Base-by-base conservation (phyloP, 495 filamentous ascomycete species). In the Chaetomium tenue region DNA sequence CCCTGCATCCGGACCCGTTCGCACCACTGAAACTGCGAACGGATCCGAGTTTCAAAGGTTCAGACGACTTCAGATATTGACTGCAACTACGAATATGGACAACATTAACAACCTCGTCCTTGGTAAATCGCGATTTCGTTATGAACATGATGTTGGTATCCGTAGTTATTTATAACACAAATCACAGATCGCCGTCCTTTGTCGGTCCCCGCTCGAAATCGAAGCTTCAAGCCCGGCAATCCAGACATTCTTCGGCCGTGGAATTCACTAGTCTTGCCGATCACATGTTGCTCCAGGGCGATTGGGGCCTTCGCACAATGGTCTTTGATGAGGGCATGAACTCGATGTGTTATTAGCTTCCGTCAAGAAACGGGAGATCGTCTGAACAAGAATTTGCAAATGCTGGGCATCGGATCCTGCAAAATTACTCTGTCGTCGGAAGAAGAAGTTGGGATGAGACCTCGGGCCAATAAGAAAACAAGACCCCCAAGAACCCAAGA, bases 191-290 rank as follows among this genome's bases (percentile, higher is more conserved):
- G 28, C 4, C 37, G n/a, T 5, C 15, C 3, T 18, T 33, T 15
- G 25, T 13, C 57, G 12, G 28, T 60, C 58, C 20, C 58, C 58
- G 37, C 58, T 39, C 58, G 23, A 46, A 39, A 51, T 60, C 58
- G 33, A 60, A 60, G 58, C 58, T 60, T 40, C 46, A 28, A 25
- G 28, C 11, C 46, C 15, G 26, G 46, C 26, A 25, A 18, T 39
- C 44, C 58, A 60, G 58, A 60, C 33, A 8, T 9, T n/a, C 22
- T 4, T 12, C 57, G 33, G 3, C 33, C 37, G 22, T 44, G 5
- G 23, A 12, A 20, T 18, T 16, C 56, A 13, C 40, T 46, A 28
- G 39, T 33, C 4, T 2, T 28, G 56, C 56, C 13, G 56, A 58
- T 58, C 56, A 18, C 42, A 22, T 12, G 22, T 40, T n/a, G 39